A percentile compares a stretch with the other conserved stretches of the same genome.
Evolutionary conservation across 2,329 filamentous ascomycete genomes (phyloP).

Genomic region (Geoglossum cookeanum): DNA sequence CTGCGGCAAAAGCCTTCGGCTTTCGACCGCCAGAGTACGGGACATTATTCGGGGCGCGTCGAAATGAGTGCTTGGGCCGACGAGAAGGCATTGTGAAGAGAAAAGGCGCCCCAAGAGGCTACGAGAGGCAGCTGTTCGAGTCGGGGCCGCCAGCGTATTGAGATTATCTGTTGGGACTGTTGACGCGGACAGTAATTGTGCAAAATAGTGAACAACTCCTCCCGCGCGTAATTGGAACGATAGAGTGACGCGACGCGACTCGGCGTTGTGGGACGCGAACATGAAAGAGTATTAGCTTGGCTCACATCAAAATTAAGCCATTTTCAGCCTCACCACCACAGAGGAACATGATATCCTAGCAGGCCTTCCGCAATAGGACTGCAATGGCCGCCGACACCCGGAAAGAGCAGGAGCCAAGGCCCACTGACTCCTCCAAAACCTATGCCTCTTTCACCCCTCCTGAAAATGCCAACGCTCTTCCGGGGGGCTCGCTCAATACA

Average conservation of each 20-base stretch:
- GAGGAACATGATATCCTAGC: neutral
- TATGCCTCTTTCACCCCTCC: constrained; percentile 9
- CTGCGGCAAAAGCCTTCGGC: constrained; percentile 62
- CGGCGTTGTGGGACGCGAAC: neutral
- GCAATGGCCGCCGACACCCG: constrained; percentile 2
- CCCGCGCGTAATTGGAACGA: neutral
- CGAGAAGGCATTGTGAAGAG: constrained; percentile 25
- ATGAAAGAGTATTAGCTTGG: neutral
- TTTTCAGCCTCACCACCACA: neutral
- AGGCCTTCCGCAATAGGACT: neutral
- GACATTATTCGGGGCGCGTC: constrained; percentile 31
- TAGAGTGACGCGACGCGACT: neutral
- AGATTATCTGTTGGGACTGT: neutral
- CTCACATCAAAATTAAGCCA: neutral
- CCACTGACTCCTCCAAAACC: neutral
- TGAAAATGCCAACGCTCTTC: constrained; percentile 34
- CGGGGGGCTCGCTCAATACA: constrained; percentile 38
- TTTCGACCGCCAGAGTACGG: constrained; percentile 45
- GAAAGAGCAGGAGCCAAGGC: neutral
- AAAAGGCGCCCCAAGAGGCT: neutral
- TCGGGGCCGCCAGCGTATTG: neutral
- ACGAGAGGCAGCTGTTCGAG: neutral
- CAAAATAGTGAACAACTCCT: neutral
- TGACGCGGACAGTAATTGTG: neutral
- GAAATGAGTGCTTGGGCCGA: constrained; percentile 25